Evolutionary conservation across 2,329 filamentous ascomycete genomes (phyloP).

Genomic region (Colletotrichum filicis): DNA sequence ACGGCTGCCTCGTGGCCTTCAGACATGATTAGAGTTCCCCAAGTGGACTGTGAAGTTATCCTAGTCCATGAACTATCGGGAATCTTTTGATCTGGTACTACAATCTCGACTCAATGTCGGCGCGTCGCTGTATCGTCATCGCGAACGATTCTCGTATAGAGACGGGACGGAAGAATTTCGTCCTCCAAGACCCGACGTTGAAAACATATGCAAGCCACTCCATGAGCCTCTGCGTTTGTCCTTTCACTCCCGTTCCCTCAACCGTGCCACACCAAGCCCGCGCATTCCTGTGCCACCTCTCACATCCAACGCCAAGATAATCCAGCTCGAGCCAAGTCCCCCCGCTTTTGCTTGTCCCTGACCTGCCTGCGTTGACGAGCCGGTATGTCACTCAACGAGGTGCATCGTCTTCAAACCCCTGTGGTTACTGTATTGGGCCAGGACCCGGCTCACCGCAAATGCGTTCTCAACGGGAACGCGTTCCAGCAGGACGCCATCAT

Average conservation of each 20-base stretch:
- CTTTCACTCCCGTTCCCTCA: background rate
- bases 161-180: constrained; percentile 13
- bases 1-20: background rate
- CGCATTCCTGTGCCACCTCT: background rate
- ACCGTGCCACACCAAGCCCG: background rate
- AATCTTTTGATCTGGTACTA: background rate
- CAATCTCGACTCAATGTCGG: background rate
- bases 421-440: background rate
- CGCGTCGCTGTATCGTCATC: background rate
- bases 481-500: background rate
- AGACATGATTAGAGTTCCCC: background rate
- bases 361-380: background rate
- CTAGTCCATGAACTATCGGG: background rate
- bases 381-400: constrained; percentile 16
- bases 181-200: constrained; percentile 6
- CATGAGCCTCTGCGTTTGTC: constrained; percentile 3
- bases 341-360: background rate
- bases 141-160: background rate
- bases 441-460: constrained; percentile 1
- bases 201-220: background rate
- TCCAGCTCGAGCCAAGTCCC: background rate
- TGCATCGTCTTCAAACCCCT: constrained; percentile 13
- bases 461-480: background rate
- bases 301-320: background rate
- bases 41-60: background rate